phyloP scores from a whole-genome alignment of 345 rosid genomes.

The Gossypium arboreum region DNA sequence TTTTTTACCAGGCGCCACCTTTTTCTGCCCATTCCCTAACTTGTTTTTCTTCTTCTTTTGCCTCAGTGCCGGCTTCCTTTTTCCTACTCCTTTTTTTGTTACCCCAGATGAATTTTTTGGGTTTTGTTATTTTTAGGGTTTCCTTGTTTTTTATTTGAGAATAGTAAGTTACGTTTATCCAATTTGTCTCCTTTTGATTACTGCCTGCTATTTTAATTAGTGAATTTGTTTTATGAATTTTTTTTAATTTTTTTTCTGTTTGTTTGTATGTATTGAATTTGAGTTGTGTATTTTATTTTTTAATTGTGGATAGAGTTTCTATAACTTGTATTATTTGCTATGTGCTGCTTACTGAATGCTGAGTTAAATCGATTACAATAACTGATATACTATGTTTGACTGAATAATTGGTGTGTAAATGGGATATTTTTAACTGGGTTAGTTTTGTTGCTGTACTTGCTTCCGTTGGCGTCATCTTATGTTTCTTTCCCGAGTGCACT shows the following conservation, averaged over 20 bases:
- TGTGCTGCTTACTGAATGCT: background rate
- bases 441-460: slow-evolving; percentile 1
- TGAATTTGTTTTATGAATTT: background rate
- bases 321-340: background rate
- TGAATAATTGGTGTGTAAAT: background rate
- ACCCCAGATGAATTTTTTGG: background rate
- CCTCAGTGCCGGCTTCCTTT: background rate
- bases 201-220: background rate
- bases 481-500: background rate
- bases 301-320: background rate
- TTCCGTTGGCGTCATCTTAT: background rate
- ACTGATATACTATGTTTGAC: background rate
- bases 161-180: background rate
- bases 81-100: background rate
- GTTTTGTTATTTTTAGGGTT: background rate
- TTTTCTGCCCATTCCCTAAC: background rate
- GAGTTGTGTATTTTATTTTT: background rate
- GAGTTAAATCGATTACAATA: background rate
- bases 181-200: background rate
- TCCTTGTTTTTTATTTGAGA: background rate
- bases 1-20: too few relatives aligned
- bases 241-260: background rate
- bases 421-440: background rate
- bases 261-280: background rate
- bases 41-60: background rate